Conservation (phyloP, 2,329 filamentous ascomycete genomes). For the Drechslera avenae region DNA sequence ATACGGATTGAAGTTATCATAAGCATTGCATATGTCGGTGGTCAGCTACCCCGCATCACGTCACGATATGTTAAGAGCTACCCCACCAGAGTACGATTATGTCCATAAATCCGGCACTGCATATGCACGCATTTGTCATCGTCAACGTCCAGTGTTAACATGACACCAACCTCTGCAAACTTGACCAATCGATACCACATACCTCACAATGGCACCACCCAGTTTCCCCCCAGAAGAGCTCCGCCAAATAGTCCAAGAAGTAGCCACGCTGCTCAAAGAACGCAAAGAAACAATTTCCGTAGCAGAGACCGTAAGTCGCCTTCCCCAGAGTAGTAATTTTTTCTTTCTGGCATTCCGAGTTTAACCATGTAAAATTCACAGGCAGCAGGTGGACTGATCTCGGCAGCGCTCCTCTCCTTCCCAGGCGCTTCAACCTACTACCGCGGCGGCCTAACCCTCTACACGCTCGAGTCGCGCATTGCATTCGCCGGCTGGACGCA, state of each 20-base stretch:
- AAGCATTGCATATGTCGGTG: background rate
- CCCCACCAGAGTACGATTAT: slow-evolving; percentile 15
- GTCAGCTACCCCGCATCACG: slow-evolving; percentile 27
- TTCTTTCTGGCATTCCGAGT: too few species aligned
- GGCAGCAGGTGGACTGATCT: slow-evolving; percentile 68
- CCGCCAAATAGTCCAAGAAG: slow-evolving; percentile 54
- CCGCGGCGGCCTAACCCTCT: slow-evolving; percentile 66
- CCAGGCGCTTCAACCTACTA: slow-evolving; percentile 65
- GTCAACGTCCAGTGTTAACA: too few species aligned
- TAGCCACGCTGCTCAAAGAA: slow-evolving; percentile 59
- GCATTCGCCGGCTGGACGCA: slow-evolving; percentile 67
- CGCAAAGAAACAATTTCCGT: slow-evolving; percentile 64
- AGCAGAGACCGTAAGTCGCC: slow-evolving; percentile 60
- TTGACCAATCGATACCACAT: background rate
- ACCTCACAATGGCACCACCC: slow-evolving; percentile 30
- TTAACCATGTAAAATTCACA: slow-evolving; percentile 25
- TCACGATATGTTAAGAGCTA: slow-evolving; percentile 19
- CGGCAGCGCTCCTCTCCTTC: slow-evolving; percentile 61
- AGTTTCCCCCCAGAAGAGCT: slow-evolving; percentile 52
- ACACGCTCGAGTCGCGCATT: slow-evolving; percentile 63
- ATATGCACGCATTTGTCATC: slow-evolving; percentile 5
- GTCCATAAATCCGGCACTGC: slow-evolving; percentile 1
- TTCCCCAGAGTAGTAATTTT: too few species aligned
- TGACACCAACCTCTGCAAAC: background rate
- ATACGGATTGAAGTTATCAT: background rate